Evolutionary conservation across 2,329 filamentous ascomycete species (phyloP).

Genomic region (Aspergillus floridensis): DNA sequence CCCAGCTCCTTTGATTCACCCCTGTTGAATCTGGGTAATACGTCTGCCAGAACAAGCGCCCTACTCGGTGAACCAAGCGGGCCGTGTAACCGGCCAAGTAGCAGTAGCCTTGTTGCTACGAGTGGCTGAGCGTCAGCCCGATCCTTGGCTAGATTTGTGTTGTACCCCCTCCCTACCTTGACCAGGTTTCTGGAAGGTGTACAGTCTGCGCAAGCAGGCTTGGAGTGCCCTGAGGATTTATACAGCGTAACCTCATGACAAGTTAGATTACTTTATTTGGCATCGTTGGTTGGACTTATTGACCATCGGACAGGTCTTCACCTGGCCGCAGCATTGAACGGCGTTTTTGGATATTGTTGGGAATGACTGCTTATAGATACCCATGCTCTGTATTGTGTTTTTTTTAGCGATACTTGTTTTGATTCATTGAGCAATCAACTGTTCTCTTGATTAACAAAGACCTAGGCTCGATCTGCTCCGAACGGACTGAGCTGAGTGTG

Average conservation of each 20-base stretch:
- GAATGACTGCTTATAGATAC: background rate
- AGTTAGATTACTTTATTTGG: background rate
- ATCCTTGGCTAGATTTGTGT: no score
- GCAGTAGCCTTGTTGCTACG: no score
- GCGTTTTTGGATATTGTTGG: background rate
- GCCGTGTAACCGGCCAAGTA: no score
- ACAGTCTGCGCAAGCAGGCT: background rate
- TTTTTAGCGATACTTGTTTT: background rate
- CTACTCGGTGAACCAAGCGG: no score
- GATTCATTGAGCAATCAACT: background rate
- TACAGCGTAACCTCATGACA: background rate
- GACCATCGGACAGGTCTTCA: background rate
- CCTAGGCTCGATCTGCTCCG: background rate
- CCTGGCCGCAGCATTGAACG: background rate
- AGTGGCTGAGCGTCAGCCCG: no score
- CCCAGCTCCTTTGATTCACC: background rate
- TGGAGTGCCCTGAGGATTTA: background rate
- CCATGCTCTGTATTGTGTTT: background rate
- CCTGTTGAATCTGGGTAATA: background rate
- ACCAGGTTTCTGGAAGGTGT: background rate
- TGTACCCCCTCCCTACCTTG: no score
- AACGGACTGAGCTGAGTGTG: background rate
- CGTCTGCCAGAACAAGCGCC: background rate
- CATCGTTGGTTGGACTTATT: slow-evolving; percentile 6
- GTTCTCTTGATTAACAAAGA: background rate